phyloP scores from a whole-genome alignment of 257 asterid species.

The Plantago ovata region DNA sequence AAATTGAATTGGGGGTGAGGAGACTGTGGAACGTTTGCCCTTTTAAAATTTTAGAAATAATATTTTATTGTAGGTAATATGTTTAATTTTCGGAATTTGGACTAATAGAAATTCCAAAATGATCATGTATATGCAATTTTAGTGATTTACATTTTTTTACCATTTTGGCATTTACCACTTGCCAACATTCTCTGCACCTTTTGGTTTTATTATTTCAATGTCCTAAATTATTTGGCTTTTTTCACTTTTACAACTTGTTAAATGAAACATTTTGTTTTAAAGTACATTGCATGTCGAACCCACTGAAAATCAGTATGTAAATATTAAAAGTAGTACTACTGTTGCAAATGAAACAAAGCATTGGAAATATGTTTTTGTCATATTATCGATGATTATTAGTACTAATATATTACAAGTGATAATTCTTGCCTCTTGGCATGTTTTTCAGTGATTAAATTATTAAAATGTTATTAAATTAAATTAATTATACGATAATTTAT shows the following conservation, averaged over 20 bases:
- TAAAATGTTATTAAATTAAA: too few relatives aligned
- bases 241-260: neutral
- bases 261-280: too few relatives aligned
- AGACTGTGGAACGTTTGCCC: too few relatives aligned
- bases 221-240: neutral
- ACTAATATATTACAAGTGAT: neutral
- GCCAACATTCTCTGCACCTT: neutral
- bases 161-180: too few relatives aligned
- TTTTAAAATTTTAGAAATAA: too few relatives aligned
- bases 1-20: too few relatives aligned
- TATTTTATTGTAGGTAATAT: too few relatives aligned
- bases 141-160: neutral
- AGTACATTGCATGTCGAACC: constrained; percentile 1
- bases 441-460: too few relatives aligned
- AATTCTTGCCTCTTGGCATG: neutral
- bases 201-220: neutral
- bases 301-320: neutral
- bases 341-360: neutral
- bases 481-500: too few relatives aligned
- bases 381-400: neutral
- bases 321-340: neutral
- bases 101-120: too few relatives aligned
- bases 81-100: too few relatives aligned
- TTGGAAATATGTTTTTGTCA: neutral
- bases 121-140: neutral